phyloP scores from a whole-genome alignment of 768 basidiomycete species.

The Suillus weaverae region DNA sequence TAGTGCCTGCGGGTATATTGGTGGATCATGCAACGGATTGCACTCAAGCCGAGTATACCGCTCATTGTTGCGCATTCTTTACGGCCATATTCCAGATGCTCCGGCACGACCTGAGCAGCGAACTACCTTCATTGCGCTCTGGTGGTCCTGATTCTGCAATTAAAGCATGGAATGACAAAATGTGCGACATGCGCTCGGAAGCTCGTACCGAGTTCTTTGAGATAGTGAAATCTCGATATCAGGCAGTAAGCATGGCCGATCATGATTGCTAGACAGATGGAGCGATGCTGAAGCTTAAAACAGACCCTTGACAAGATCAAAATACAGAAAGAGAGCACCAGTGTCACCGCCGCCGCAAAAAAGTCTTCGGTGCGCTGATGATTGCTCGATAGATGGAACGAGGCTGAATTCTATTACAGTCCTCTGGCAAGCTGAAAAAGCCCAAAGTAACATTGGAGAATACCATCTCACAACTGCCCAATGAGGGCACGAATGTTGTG shows the following conservation, averaged over 20 bases:
- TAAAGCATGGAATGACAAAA: background rate
- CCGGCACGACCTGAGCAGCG: background rate
- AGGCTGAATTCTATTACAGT: too few relatives aligned
- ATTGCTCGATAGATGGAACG: too few relatives aligned
- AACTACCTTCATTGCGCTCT: too few relatives aligned
- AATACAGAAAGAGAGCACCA: too few relatives aligned
- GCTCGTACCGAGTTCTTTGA: background rate
- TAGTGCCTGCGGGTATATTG: conserved; percentile 15
- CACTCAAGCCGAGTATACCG: background rate
- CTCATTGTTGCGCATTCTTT: conserved; percentile 16
- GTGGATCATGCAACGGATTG: background rate
- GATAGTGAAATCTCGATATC: background rate
- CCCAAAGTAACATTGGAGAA: too few relatives aligned
- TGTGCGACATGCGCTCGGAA: background rate
- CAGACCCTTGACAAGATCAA: background rate
- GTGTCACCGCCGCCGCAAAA: too few relatives aligned
- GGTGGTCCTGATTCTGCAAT: too few relatives aligned
- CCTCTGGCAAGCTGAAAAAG: too few relatives aligned
- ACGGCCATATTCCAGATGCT: conserved; percentile 14
- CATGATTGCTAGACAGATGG: background rate
- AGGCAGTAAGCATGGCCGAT: background rate
- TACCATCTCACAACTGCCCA: too few relatives aligned
- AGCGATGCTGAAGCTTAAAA: background rate
- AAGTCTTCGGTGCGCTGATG: too few relatives aligned
- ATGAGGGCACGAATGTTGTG: too few relatives aligned